Percentiles rank a stretch among this genome's conserved stretches.
These are phyloP conservation scores for Penicillium sp. DNA, from an alignment of 2,329 filamentous ascomycete genomes.

Conservation along the genomic window DNA sequence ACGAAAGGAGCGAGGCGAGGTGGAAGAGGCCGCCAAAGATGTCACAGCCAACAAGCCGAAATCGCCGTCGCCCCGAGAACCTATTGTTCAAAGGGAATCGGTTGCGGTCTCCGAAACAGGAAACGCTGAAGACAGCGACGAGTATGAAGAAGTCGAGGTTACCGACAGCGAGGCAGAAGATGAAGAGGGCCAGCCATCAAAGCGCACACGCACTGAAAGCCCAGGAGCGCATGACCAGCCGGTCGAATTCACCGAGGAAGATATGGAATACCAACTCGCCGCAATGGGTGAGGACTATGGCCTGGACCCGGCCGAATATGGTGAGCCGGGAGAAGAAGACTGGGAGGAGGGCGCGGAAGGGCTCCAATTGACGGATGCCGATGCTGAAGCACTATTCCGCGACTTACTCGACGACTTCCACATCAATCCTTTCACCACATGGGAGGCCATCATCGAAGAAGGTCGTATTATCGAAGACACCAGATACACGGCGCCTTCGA, in stretches of 20 bases:
- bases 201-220: constrained; percentile 51
- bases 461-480: constrained; percentile 76
- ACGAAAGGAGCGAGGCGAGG: constrained; percentile 45
- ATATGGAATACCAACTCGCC: constrained; percentile 86
- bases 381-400: constrained; percentile 72
- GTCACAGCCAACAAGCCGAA: constrained; percentile 14
- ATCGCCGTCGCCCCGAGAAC: not conserved
- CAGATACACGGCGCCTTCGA: constrained; percentile 76
- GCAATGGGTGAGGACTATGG: constrained; percentile 85
- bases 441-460: constrained; percentile 84
- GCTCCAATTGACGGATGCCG: constrained; percentile 64
- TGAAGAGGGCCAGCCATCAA: constrained; percentile 49
- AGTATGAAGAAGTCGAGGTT: constrained; percentile 74
- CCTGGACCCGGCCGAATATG: constrained; percentile 70
- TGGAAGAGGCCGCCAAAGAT: constrained; percentile 19
- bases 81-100: constrained; percentile 4
- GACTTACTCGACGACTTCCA: constrained; percentile 77
- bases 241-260: constrained; percentile 85
- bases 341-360: constrained; percentile 70
- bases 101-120: constrained; percentile 29
- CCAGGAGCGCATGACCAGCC: constrained; percentile 45
- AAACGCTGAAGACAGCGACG: constrained; percentile 55
- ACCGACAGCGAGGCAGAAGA: constrained; percentile 54
- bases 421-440: constrained; percentile 82
- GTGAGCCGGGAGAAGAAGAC: constrained; percentile 51